These are phyloP conservation scores for Kwoniella dendrophila DNA, from an alignment of 768 basidiomycete genomes.

Conservation along the genomic window DNA sequence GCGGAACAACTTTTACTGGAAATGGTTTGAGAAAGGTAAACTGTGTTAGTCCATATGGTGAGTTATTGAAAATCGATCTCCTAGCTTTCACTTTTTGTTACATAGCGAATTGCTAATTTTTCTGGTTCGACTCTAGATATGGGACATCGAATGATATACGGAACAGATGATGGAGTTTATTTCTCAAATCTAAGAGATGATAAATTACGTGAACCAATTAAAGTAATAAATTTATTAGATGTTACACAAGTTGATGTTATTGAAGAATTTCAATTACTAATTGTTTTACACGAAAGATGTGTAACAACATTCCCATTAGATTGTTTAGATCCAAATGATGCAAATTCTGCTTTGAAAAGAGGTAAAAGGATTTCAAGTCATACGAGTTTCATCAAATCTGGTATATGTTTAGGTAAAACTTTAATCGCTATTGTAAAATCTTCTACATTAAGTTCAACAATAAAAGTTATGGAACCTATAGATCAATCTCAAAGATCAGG, in stretches of 20 bases:
- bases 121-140: constrained; percentile 62
- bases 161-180: constrained; percentile 97
- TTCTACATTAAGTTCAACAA: constrained; percentile 89
- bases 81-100: neutral
- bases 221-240: constrained; percentile 83
- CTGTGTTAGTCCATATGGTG: constrained; percentile 85
- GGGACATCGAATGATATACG: constrained; percentile 85
- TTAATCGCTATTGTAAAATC: constrained; percentile 97
- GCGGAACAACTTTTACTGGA: constrained; percentile 65
- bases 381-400: constrained; percentile 97
- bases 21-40: constrained; percentile 80
- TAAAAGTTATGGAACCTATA: constrained; percentile 95
- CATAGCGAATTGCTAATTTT: neutral
- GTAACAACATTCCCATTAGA: constrained; percentile 96
- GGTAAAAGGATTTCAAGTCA: constrained; percentile 94
- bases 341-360: constrained; percentile 84
- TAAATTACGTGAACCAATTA: constrained; percentile 74
- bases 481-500: constrained; percentile 72
- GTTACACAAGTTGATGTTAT: constrained; percentile 94
- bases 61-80: constrained; percentile 56
- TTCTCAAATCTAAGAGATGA: constrained; percentile 80
- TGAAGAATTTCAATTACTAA: constrained; percentile 90
- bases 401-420: constrained; percentile 83
- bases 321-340: constrained; percentile 84
- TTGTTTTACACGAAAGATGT: constrained; percentile 99